Conservation (phyloP, 768 basidiomycete genomes). For the Exidia glandulosa region DNA sequence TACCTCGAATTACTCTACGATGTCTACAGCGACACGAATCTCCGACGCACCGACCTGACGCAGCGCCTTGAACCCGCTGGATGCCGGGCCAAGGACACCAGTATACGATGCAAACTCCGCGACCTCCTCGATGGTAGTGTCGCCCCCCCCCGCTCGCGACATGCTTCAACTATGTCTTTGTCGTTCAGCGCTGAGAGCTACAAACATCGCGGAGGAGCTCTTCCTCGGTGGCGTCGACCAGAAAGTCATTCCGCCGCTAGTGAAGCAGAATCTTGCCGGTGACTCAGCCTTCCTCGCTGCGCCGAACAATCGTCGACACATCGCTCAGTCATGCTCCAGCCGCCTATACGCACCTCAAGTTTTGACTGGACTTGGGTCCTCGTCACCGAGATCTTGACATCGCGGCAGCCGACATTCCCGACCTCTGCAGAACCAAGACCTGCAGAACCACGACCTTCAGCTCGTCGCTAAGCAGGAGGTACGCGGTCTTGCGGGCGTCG, state of each 20-base stretch:
- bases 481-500: too few species aligned
- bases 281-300: slow-evolving; percentile 74
- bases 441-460: too few species aligned
- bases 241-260: slow-evolving; percentile 21
- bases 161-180: slow-evolving; percentile 81
- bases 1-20: slow-evolving; percentile 88
- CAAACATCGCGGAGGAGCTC: slow-evolving; percentile 81
- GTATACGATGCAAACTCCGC: slow-evolving; percentile 73
- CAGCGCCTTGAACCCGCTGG: slow-evolving; percentile 87
- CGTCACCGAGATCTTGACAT: too few species aligned
- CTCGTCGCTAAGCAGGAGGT: too few species aligned
- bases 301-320: slow-evolving; percentile 57
- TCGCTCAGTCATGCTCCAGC: too few species aligned
- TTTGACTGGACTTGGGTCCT: too few species aligned
- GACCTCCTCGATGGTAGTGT: slow-evolving; percentile 84
- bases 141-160: slow-evolving; percentile 68
- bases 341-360: too few species aligned
- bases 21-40: slow-evolving; percentile 78
- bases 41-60: slow-evolving; percentile 89
- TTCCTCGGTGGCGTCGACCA: slow-evolving; percentile 60
- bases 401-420: too few species aligned
- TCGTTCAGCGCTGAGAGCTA: slow-evolving; percentile 94
- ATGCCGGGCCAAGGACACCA: slow-evolving; percentile 70
- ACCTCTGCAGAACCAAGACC: too few species aligned
- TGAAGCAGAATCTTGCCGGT: slow-evolving; percentile 55